phyloP scores from a whole-genome alignment of 305 asterid genomes.

The Withania somnifera region DNA sequence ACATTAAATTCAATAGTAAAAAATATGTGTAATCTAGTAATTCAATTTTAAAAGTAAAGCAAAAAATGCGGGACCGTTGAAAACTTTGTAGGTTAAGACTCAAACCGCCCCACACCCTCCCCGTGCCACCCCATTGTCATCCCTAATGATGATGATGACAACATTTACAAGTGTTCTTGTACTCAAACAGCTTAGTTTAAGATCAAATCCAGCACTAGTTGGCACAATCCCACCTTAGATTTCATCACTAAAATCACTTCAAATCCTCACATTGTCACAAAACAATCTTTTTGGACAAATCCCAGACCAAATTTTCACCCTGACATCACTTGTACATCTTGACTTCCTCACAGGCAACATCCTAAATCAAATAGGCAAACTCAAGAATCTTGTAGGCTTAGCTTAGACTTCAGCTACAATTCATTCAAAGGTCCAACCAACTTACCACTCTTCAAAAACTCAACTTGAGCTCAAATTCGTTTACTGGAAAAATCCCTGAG shows the following conservation, averaged over 20 bases:
- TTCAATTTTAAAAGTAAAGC: too few species aligned
- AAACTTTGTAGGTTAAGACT: too few species aligned
- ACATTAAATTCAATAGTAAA: too few species aligned
- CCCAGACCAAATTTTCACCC: constrained; percentile 33
- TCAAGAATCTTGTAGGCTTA: constrained; percentile 42
- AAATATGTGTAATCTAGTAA: too few species aligned
- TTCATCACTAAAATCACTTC: constrained; percentile 50
- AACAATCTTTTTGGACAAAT: constrained; percentile 45
- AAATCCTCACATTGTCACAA: constrained; percentile 71
- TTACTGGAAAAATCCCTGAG: constrained; percentile 48
- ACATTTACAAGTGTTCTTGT: too few species aligned
- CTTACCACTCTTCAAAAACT: constrained; percentile 57
- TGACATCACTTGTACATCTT: constrained; percentile 51
- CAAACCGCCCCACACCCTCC: too few species aligned
- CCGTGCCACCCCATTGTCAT: too few species aligned
- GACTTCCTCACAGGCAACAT: constrained; percentile 50
- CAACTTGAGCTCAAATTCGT: constrained; percentile 60
- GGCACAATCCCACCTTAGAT: constrained; percentile 60
- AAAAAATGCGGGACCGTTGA: too few species aligned
- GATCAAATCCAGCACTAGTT: constrained; percentile 53
- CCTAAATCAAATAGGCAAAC: constrained; percentile 35
- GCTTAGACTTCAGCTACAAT: constrained; percentile 73
- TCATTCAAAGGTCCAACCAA: constrained; percentile 25
- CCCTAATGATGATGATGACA: too few species aligned
- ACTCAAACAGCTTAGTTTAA: constrained; percentile 53